Evolutionary conservation across 345 rosid genomes (phyloP), one percentile per base, ranked within the genome.

Genomic region (Eucalyptus virginea): DNA sequence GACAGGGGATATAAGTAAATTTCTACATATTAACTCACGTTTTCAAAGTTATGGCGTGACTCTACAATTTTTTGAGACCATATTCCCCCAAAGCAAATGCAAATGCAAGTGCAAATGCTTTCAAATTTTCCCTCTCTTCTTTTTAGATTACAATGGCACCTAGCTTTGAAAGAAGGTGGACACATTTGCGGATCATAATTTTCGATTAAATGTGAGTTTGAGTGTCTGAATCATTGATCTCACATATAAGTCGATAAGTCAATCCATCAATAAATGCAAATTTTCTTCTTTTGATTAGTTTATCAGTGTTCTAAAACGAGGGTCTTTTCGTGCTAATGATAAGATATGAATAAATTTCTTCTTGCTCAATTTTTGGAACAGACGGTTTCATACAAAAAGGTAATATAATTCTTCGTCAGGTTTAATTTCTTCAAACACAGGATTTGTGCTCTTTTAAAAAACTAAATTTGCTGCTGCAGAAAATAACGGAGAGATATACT

Each of bases 41-140:
- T 91, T 89, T 62, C 51, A 88, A 94, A 97, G 99, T 88, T 98
- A 98, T 90, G 97, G 97, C 92, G 93, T 96, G 88, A 94, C 94
- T 62, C 92, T 96, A 89, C 88, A 92, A 89, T 96, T 97, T 62
- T 95, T 97, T 5, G 99, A 98, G 94, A 93, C 96, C 87, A 96
- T 98, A 89, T 95, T 95, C 58, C 58, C 58, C 58, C 58, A 50
- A 50, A 50, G 8, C 3, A 50, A 51, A 62, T 6, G 69, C n/a
- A 62, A 62, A 62, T 6, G 72, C 72, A 14, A 30, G 0, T 56
- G n/a, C 54, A 51, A 51, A 14, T 24, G 1, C 3, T 62, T 14
- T 19, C 34, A 12, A 30, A 2, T 62, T 30, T 30, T 30, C 52
- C 6, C 65, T 11, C 72, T 14, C 69, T 62, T 30, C 18, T 62